Base-by-base conservation (phyloP, 2,329 filamentous ascomycete species). In the Neonectria sp. region DNA sequence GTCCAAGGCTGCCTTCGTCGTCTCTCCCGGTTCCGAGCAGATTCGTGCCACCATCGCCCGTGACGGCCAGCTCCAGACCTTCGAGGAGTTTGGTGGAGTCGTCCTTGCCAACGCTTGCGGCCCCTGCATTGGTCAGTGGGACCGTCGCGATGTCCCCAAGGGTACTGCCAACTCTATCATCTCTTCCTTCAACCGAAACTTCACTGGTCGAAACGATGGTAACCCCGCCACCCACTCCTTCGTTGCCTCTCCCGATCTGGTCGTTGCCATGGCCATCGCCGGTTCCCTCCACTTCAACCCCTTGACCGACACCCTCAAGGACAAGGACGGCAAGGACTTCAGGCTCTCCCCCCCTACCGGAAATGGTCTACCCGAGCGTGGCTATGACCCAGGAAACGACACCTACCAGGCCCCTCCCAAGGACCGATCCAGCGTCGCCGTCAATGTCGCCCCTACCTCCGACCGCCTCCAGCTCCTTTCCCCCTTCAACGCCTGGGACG, bases 101-200 rank as follows among this genome's bases (percentile, higher is more conserved):
- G 90, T 99, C 29, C 89, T 99, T 55, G 95, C 96, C 57, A 99
- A 98, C 81, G 96, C 96, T 43, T 99, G 96, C 77, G 96, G 93
- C 3, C 94, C 94, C 35, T 97, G 95, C 79, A 97, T 97, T 73
- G 95, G 95, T 2, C 95, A 97, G 83, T 98, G 96, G 96, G 95
- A 98, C 79, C 93, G 96, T 75, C 88, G 86, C 73, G 95, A 98
- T 76, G 94, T 98, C 63, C 93, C 95, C 89, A 98, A 98, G 90
- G 95, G 95, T 74, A 91, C 93, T 77, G 87, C 95, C 78, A 99
- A 99, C 91, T 97, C 95, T 7, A 99, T 99, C 82, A 88, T 99
- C 81, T 98, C 95, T 53, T 98, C 96, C 31, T 99, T 98, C 92
- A 99, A 99, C 92, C 95, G 96, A 85, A 98, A 99, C 91, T 98